Evolutionary conservation across 2,329 filamentous ascomycete species (phyloP), one percentile per base, ranked within the genome.

Genomic region (Didymella sp.): DNA sequence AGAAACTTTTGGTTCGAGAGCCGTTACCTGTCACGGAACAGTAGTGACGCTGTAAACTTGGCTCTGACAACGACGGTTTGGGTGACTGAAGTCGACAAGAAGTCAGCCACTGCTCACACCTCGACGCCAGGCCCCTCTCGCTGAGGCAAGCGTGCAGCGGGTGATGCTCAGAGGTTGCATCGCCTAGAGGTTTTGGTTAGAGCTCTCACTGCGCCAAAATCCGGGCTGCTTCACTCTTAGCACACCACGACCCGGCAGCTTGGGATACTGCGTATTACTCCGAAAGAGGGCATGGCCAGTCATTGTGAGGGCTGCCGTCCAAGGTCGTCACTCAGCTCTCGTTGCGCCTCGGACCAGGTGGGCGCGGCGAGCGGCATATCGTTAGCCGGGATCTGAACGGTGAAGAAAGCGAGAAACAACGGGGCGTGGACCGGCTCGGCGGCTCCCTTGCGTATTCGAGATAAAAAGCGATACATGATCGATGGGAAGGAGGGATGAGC

Each of bases 11-110:
- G 63, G 58, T 54, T 61, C 58, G 40, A 62, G 55, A 56, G 57
- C 71, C 69, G 72, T 73, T 74, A 72, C 61, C 72, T 72, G 72
- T 75, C 74, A 73, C 70, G 56, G 68, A 62, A 52, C 57, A 60
- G 65, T 46, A 51, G 59, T 52, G 57, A 63, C 51, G 45, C 46
- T 54, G 56, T 53, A 56, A 56, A 61, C 60, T 60, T 56, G 58
- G 62, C 59, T 57, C 38, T 52, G 54, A 62, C 41, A 55, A 56
- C 27, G 50, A 56, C 53, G 31, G 53, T 47, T 27, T 45, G 46
- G 42, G 38, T 58, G 57, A 47, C 41, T 47, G 56, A 52, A 44
- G 48, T 57, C 52, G 59, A 53, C 54, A 56, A 51, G 21, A 52
- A 28, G 40, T 48, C 54, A 37, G 62, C 57, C 59, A 56, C 48